Conservation (phyloP, 2,329 filamentous ascomycete genomes). For the Fusarium pseudoanthophilum region DNA sequence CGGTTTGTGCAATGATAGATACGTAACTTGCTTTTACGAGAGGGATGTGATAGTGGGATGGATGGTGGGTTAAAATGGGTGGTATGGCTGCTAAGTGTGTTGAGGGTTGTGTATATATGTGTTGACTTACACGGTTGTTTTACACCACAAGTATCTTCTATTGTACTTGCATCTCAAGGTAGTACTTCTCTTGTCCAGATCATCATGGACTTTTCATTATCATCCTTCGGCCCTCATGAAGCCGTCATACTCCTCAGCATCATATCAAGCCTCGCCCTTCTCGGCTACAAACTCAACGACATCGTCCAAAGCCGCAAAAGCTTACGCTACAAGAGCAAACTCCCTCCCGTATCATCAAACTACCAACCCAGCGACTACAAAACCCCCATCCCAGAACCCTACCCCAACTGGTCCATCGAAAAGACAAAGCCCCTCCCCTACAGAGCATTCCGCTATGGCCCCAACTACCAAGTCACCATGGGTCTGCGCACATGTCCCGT, state of each 20-base stretch:
- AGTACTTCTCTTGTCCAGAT: background rate
- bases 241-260: conserved; percentile 24
- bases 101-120: conserved; percentile 15
- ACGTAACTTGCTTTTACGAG: background rate
- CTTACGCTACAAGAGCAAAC: conserved; percentile 18
- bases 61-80: conserved; percentile 11
- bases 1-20: conserved; percentile 12
- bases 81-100: background rate
- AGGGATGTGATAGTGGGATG: background rate
- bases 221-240: conserved; percentile 17
- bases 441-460: conserved; percentile 80
- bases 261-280: conserved; percentile 6
- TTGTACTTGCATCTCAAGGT: background rate
- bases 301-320: conserved; percentile 12
- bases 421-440: conserved; percentile 80
- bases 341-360: conserved; percentile 16
- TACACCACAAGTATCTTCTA: background rate
- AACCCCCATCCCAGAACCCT: conserved; percentile 68
- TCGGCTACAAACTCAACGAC: conserved; percentile 25
- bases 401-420: conserved; percentile 74
- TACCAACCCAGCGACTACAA: conserved; percentile 57
- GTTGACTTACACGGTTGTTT: conserved; percentile 11
- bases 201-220: conserved; percentile 10
- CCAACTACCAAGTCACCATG: conserved; percentile 81
- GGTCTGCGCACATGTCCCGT: conserved; percentile 76